Evolutionary conservation across 2,329 filamentous ascomycete genomes (phyloP).

Genomic region (Rasamsonia emersonii): DNA sequence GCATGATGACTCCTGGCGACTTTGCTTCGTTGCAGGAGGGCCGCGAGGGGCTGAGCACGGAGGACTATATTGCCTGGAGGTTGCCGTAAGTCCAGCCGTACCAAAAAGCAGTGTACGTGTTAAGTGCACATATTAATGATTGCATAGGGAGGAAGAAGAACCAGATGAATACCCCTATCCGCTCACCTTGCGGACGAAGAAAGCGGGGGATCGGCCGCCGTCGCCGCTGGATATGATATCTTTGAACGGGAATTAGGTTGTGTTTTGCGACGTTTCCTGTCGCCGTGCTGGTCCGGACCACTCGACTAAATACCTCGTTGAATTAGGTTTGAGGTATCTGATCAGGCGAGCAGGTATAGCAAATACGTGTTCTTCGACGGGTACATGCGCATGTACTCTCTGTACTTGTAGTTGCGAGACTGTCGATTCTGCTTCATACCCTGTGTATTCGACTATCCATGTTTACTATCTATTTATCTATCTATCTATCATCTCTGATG

Average conservation of each 20-base stretch:
- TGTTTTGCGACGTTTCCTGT: too few relatives aligned
- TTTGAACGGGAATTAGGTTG: constrained; percentile 17
- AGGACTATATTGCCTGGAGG: constrained; percentile 98
- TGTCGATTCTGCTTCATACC: too few relatives aligned
- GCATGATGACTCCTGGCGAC: constrained; percentile 99
- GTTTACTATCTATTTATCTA: too few relatives aligned
- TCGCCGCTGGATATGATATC: constrained; percentile 29
- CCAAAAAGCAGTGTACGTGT: constrained; percentile 1
- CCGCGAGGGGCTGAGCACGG: constrained; percentile 82
- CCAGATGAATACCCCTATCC: constrained; percentile 68
- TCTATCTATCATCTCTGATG: too few relatives aligned
- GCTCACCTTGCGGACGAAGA: constrained; percentile 52
- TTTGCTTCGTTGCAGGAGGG: constrained; percentile 95
- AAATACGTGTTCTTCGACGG: too few relatives aligned
- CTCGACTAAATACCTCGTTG: too few relatives aligned
- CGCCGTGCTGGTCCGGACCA: too few relatives aligned
- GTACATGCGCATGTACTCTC: too few relatives aligned
- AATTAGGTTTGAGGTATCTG: too few relatives aligned
- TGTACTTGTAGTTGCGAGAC: too few relatives aligned
- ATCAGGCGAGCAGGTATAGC: too few relatives aligned
- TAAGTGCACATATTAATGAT: constrained; percentile 21
- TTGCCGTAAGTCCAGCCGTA: constrained; percentile 62
- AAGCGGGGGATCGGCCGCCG: constrained; percentile 24
- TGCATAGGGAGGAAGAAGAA: constrained; percentile 77
- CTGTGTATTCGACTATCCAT: too few relatives aligned